Conservation (phyloP, 371 early-diverging fungal genomes). For the Lichtheimia ornata region DNA sequence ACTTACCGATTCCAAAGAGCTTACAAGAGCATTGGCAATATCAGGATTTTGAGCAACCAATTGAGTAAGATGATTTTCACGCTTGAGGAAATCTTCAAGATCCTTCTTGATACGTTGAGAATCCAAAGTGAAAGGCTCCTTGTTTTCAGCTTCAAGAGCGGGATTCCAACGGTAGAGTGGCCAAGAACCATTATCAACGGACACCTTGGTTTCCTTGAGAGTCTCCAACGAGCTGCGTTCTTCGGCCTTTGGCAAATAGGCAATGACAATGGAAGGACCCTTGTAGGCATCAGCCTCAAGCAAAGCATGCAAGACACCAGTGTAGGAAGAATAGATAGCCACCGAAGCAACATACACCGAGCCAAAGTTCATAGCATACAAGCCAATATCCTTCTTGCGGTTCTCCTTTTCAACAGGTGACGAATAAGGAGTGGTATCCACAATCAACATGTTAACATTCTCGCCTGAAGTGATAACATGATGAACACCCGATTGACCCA, state of each 20-base stretch:
- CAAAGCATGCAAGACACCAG: constrained; percentile 84
- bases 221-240: constrained; percentile 62
- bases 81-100: constrained; percentile 78
- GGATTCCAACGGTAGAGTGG: constrained; percentile 96
- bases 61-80: constrained; percentile 81
- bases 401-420: constrained; percentile 55
- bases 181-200: constrained; percentile 90
- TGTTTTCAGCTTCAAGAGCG: constrained; percentile 52
- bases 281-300: constrained; percentile 87
- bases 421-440: constrained; percentile 82
- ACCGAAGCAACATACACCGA: constrained; percentile 88
- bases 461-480: constrained; percentile 83
- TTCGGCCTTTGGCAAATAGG: constrained; percentile 64
- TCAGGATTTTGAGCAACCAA: constrained; percentile 66
- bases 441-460: constrained; percentile 86
- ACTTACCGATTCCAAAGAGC: constrained; percentile 52
- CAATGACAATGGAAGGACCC: constrained; percentile 90
- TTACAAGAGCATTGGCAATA: constrained; percentile 53
- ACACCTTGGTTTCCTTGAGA: constrained; percentile 86
- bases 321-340: constrained; percentile 82
- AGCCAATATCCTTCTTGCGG: constrained; percentile 92
- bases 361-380: constrained; percentile 94
- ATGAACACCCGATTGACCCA: constrained; percentile 88
- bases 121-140: constrained; percentile 79
- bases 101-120: constrained; percentile 84